These are phyloP conservation scores for Rhipidocladum racemiflorum DNA, from an alignment of 176 grass and related monocot species.

Conservation along the genomic window DNA sequence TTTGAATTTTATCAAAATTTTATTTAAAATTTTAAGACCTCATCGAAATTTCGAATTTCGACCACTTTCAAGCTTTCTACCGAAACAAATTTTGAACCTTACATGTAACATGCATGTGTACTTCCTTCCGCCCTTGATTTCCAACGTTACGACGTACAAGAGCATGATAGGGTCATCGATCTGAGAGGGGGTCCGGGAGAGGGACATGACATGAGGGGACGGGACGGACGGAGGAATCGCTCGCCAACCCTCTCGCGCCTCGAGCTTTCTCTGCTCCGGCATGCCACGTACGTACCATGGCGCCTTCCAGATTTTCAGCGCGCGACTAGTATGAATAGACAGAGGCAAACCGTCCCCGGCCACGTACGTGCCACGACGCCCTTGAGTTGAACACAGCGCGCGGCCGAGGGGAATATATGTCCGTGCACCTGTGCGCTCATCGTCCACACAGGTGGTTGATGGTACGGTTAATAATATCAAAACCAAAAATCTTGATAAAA, in stretches of 20 bases:
- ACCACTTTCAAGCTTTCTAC: too few species aligned
- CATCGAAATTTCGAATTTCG: too few species aligned
- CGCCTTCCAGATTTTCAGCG: neutral
- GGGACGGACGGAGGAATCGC: neutral
- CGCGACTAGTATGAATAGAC: neutral
- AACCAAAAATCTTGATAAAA: too few species aligned
- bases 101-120: too few species aligned
- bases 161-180: too few species aligned
- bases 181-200: too few species aligned
- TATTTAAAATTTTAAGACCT: too few species aligned
- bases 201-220: neutral
- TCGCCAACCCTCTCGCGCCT: neutral
- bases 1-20: too few species aligned
- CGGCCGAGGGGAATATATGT: neutral
- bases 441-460: neutral
- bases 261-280: neutral
- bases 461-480: too few species aligned
- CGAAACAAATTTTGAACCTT: too few species aligned
- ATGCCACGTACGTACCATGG: neutral
- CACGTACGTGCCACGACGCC: neutral
- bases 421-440: neutral
- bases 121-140: too few species aligned
- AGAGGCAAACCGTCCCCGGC: neutral
- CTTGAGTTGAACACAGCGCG: neutral
- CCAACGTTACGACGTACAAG: too few species aligned